Base-by-base conservation (phyloP, 1,284 basidiomycete species). In the Trametes hirsuta region DNA sequence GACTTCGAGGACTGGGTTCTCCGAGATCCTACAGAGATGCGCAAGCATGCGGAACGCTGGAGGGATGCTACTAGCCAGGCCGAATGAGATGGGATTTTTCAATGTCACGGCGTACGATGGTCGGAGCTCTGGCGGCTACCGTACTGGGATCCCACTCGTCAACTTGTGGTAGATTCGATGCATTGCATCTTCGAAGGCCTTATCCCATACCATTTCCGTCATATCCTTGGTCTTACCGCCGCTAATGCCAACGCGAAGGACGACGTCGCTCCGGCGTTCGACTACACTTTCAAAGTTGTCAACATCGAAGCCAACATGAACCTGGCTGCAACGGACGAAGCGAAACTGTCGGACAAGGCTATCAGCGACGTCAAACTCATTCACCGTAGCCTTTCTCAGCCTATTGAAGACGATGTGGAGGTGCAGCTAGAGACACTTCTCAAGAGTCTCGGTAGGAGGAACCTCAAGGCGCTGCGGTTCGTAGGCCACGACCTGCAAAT, bases 101-200 rank as follows among this genome's bases (percentile, higher is more conserved):
- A 68, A 8, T 39, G 48, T 9, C 35, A 69, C 47, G 72, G 75
- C 12, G 53, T 75, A 37, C 66, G 72, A 6, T 74, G 69, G 66
- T 69, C 72, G 6, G 68, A 67, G 18, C 62, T 75, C 2, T 59
- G 65, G 60, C 53, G 66, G 8, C 56, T 77, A n/a, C 71, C 70
- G 5, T 76, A 77, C 58, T 77, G 74, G 74, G 66, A 76, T 55
- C 73, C 71, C 0, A 68, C 65, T 3, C 47, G 55, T 6, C 67
- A 65, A 41, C 46, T 71, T 15, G 68, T 72, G 3, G 58, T 75
- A 5, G 73, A 76, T 47, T 10, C 64, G 8, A 76, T 77, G 75
- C 75, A 77, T 53, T 62, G 58, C 47, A 46, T 74, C 10, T 68
- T 71, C 48, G 57, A 69, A 24, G 72, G 73, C 4, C 55, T 68